Conservation (phyloP, 768 basidiomycete genomes). For the Dendrothele bispora region DNA sequence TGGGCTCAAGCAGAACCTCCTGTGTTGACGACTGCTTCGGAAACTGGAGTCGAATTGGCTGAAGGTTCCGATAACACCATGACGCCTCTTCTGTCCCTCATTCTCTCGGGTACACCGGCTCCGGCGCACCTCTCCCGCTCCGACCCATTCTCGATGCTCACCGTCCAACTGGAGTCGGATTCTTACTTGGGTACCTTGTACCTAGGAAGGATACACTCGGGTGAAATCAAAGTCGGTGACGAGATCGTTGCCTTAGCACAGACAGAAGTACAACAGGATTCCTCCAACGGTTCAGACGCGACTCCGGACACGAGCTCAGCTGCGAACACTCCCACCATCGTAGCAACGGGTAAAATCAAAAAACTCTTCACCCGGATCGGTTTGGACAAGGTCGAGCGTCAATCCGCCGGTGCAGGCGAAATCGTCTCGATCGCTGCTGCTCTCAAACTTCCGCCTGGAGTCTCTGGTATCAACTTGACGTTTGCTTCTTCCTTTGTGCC, state of each 20-base stretch:
- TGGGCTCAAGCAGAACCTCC: slow-evolving; percentile 39
- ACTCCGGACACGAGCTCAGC: slow-evolving; percentile 45
- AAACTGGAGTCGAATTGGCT: slow-evolving; percentile 4
- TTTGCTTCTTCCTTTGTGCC: background rate
- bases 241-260: slow-evolving; percentile 36
- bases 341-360: slow-evolving; percentile 52
- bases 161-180: slow-evolving; percentile 50
- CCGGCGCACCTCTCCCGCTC: slow-evolving; percentile 36
- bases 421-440: too few species aligned
- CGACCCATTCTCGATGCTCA: slow-evolving; percentile 50
- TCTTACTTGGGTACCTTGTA: slow-evolving; percentile 50
- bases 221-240: slow-evolving; percentile 39
- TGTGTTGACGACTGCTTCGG: slow-evolving; percentile 4
- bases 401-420: slow-evolving; percentile 46
- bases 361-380: slow-evolving; percentile 40
- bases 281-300: too few species aligned
- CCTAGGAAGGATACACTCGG: slow-evolving; percentile 46
- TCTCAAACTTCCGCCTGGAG: too few species aligned
- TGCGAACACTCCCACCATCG: too few species aligned
- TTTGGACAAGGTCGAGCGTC: slow-evolving; percentile 42
- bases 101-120: slow-evolving; percentile 43
- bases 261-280: too few species aligned
- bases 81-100: slow-evolving; percentile 46
- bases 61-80: slow-evolving; percentile 22
- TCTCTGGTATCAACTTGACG: slow-evolving; percentile 41